Evolutionary conservation across 1,284 basidiomycete genomes (phyloP).

Genomic region (Ceratobasidium sp.): DNA sequence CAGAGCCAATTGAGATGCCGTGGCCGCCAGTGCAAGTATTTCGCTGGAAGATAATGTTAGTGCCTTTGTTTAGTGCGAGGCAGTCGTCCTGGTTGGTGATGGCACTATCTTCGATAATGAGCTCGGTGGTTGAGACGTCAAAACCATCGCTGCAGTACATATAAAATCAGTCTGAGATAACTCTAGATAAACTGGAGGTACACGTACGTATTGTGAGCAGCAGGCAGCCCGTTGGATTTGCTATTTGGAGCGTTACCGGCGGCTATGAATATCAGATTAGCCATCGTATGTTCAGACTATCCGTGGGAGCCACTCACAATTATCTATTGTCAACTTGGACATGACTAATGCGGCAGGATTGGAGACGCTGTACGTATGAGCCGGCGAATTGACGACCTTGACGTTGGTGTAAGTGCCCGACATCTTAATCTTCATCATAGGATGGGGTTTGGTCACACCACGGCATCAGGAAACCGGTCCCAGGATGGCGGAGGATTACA

Average conservation of each 20-base stretch:
- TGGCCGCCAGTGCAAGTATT: slow-evolving; percentile 52
- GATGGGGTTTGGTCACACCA: slow-evolving; percentile 62
- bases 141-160: slow-evolving; percentile 41
- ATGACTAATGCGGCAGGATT: slow-evolving; percentile 56
- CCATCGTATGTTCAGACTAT: neutral
- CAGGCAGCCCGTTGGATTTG: slow-evolving; percentile 60
- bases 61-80: slow-evolving; percentile 52
- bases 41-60: slow-evolving; percentile 50
- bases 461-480: slow-evolving; percentile 26
- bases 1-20: slow-evolving; percentile 50
- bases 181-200: neutral
- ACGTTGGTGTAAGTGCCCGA: slow-evolving; percentile 66
- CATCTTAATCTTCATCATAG: slow-evolving; percentile 65
- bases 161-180: neutral
- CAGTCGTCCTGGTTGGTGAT: slow-evolving; percentile 53
- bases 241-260: slow-evolving; percentile 62
- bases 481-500: slow-evolving; percentile 18
- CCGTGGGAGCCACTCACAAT: slow-evolving; percentile 54
- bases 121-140: slow-evolving; percentile 38
- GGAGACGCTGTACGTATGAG: slow-evolving; percentile 57
- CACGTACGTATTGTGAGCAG: slow-evolving; percentile 59
- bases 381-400: slow-evolving; percentile 64
- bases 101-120: slow-evolving; percentile 48
- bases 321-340: slow-evolving; percentile 58
- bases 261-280: slow-evolving; percentile 51